These are phyloP conservation scores for Oleoguttula mirabilis DNA, from an alignment of 495 filamentous ascomycete genomes.

Conservation along the genomic window DNA sequence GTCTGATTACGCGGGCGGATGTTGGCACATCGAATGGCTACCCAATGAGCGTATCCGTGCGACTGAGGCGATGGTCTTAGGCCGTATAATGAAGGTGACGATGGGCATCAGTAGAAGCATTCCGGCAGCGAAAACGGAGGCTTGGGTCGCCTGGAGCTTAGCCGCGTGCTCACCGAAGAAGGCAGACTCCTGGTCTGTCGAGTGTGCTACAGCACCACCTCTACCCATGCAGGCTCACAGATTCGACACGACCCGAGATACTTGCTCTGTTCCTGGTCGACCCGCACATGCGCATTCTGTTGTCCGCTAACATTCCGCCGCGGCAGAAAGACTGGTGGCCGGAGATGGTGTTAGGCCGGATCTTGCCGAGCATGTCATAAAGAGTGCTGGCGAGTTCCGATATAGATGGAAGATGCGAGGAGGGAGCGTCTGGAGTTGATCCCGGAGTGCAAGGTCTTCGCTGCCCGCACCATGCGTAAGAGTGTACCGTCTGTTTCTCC, in stretches of 20 bases:
- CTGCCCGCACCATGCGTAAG: no score
- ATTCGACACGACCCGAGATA: slow-evolving; percentile 21
- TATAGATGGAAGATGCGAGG: no score
- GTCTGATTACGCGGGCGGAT: slow-evolving; percentile 36
- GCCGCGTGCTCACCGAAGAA: slow-evolving; percentile 11
- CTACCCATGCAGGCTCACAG: slow-evolving; percentile 19
- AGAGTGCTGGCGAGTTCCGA: no score
- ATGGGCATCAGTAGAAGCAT: neutral
- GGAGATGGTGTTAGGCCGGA: no score
- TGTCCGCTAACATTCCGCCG: slow-evolving; percentile 19
- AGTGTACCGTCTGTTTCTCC: no score
- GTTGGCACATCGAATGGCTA: slow-evolving; percentile 32
- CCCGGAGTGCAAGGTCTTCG: no score
- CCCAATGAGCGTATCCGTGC: slow-evolving; percentile 30
- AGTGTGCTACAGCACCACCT: slow-evolving; percentile 26
- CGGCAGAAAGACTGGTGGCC: slow-evolving; percentile 26
- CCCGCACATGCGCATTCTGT: slow-evolving; percentile 16
- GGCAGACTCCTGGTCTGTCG: slow-evolving; percentile 24
- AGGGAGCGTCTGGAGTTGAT: no score
- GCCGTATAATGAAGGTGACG: slow-evolving; percentile 37
- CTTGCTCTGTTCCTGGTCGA: slow-evolving; percentile 25
- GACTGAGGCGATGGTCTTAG: slow-evolving; percentile 24
- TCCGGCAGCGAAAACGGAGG: slow-evolving; percentile 9
- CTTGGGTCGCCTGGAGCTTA: slow-evolving; percentile 10
- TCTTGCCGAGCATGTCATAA: no score